A percentile compares a stretch with the other conserved stretches of the same genome.
Evolutionary conservation across 202 grass and related monocot species (phyloP).

Genomic region (Dendrocalamus latiflorus): DNA sequence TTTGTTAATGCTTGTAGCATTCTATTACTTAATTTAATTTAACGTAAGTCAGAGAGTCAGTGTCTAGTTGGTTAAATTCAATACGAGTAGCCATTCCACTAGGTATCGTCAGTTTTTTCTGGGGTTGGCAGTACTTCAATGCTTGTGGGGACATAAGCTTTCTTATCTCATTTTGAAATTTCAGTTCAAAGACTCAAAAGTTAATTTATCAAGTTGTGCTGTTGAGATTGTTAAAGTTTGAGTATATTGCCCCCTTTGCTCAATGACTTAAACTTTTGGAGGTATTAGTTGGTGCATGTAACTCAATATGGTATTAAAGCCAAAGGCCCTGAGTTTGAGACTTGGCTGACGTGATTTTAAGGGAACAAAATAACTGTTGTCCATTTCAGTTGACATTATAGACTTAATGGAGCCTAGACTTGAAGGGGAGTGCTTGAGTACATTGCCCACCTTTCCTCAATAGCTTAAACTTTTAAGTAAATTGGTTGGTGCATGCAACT

Average conservation of each 20-base stretch:
- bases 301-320: too few relatives aligned
- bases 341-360: too few relatives aligned
- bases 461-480: too few relatives aligned
- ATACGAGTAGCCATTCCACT: neutral
- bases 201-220: neutral
- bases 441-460: too few relatives aligned
- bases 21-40: neutral
- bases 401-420: too few relatives aligned
- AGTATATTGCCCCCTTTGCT: neutral
- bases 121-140: neutral
- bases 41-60: neutral
- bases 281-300: too few relatives aligned
- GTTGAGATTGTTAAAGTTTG: neutral
- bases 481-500: neutral
- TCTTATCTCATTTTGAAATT: neutral
- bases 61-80: neutral
- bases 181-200: neutral
- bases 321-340: too few relatives aligned
- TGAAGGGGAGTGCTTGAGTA: too few relatives aligned
- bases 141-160: neutral
- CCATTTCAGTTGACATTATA: too few relatives aligned
- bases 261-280: too few relatives aligned
- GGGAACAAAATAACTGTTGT: too few relatives aligned
- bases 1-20: neutral
- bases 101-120: neutral